Percentiles rank a stretch among this genome's conserved stretches.
phyloP scores from a whole-genome alignment of 1,284 basidiomycete genomes.

The Pterulicium gracile region DNA sequence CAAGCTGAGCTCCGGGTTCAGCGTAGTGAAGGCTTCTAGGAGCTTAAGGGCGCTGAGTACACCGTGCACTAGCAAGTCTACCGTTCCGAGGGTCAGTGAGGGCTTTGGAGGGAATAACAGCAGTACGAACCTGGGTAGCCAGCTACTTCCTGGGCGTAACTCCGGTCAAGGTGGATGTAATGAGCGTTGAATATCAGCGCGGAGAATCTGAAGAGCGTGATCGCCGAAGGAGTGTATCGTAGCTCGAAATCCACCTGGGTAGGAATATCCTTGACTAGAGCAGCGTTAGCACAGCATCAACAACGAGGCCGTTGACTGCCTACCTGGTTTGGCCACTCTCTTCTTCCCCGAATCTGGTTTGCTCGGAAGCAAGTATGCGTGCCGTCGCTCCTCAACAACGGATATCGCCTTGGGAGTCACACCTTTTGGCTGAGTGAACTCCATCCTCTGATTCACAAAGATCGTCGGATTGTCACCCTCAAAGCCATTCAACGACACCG shows the following conservation, averaged over 20 bases:
- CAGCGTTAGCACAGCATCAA: slow-evolving; percentile 2
- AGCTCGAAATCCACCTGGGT: slow-evolving; percentile 44
- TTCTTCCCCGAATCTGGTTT: too few relatives aligned
- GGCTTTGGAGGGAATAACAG: slow-evolving; percentile 1
- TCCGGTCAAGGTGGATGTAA: slow-evolving; percentile 63
- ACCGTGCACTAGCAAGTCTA: slow-evolving; percentile 74
- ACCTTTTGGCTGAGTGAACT: background rate
- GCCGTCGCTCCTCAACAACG: background rate
- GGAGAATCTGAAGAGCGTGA: slow-evolving; percentile 76
- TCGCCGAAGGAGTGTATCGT: slow-evolving; percentile 53
- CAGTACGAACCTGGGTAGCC: slow-evolving; percentile 54
- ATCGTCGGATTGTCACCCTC: background rate
- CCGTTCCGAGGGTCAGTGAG: background rate
- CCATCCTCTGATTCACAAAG: background rate
- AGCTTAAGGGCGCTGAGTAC: slow-evolving; percentile 73
- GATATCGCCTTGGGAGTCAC: background rate
- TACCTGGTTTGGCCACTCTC: slow-evolving; percentile 12
- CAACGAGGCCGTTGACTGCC: too few relatives aligned
- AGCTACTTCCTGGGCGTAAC: slow-evolving; percentile 56
- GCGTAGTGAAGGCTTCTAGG: slow-evolving; percentile 46
- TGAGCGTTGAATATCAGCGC: slow-evolving; percentile 76
- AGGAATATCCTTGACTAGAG: slow-evolving; percentile 40
- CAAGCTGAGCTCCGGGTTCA: slow-evolving; percentile 34
- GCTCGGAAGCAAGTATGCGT: background rate
- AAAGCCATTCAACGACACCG: background rate